These are phyloP conservation scores for Tylopilus rubrobrunneus DNA, from an alignment of 768 basidiomycete genomes.

Conservation along the genomic window DNA sequence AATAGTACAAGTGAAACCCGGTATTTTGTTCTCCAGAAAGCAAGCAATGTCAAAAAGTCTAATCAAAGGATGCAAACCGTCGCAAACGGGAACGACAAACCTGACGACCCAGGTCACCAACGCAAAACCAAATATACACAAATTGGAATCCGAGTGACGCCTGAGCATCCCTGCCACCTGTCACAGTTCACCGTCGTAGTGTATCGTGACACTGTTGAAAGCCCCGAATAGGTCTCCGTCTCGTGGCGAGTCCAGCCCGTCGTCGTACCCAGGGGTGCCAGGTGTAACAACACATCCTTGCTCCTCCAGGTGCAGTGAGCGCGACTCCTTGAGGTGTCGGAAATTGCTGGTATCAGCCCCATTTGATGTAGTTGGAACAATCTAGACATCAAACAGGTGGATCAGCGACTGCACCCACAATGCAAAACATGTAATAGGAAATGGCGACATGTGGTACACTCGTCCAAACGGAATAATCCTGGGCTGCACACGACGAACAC, in stretches of 20 bases:
- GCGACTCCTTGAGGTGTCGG: constrained; percentile 85
- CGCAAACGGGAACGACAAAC: constrained; percentile 9
- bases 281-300: constrained; percentile 38
- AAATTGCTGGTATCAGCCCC: constrained; percentile 86
- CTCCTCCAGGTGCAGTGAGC: constrained; percentile 85
- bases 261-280: constrained; percentile 41
- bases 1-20: constrained; percentile 33
- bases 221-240: constrained; percentile 75
- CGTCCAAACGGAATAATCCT: neutral
- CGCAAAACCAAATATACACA: neutral
- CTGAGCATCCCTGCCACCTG: too few relatives aligned
- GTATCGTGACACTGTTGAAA: constrained; percentile 87
- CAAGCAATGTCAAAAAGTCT: constrained; percentile 20
- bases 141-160: neutral
- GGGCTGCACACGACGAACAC: neutral
- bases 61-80: constrained; percentile 9
- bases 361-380: constrained; percentile 70
- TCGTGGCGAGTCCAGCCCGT: constrained; percentile 40
- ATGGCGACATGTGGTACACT: constrained; percentile 9
- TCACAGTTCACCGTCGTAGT: constrained; percentile 70
- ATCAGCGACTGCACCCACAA: constrained; percentile 26
- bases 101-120: constrained; percentile 3
- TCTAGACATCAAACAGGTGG: constrained; percentile 44
- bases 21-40: constrained; percentile 18
- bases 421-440: constrained; percentile 8